Conservation (phyloP, 164 flowering plant genomes). For the Sextonia rubra region DNA sequence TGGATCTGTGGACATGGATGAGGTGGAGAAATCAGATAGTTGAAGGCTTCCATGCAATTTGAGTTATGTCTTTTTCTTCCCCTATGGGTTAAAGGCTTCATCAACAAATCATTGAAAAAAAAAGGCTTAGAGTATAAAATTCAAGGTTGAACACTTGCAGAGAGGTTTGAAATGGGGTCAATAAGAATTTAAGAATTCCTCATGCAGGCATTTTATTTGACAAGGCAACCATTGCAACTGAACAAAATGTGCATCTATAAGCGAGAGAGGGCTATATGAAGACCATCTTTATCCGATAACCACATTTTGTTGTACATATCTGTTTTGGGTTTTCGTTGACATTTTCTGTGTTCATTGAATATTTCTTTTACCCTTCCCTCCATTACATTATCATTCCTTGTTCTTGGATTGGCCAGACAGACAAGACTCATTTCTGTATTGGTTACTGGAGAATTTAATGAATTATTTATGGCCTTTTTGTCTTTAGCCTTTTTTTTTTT, state of each 20-base stretch:
- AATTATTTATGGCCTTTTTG: slow-evolving; percentile 3
- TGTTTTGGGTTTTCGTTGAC: slow-evolving; percentile 3
- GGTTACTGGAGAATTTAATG: slow-evolving; percentile 5
- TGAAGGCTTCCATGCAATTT: background rate
- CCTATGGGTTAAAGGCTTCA: background rate
- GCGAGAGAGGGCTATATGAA: background rate
- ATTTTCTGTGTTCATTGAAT: background rate
- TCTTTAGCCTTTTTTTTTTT: slow-evolving; percentile 8
- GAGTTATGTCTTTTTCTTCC: background rate
- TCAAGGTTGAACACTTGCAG: background rate
- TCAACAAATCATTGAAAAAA: background rate
- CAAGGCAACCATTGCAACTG: background rate
- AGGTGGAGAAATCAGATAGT: slow-evolving; percentile 10
- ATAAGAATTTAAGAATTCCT: slow-evolving; percentile 10
- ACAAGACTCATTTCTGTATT: background rate
- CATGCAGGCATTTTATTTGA: background rate
- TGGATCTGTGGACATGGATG: slow-evolving; percentile 32
- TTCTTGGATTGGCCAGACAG: background rate
- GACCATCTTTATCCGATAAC: background rate
- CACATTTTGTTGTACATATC: slow-evolving; percentile 12
- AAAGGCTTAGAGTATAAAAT: background rate
- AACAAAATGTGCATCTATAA: background rate
- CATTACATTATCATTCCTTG: background rate
- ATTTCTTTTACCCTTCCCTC: background rate
- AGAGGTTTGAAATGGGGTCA: slow-evolving; percentile 1